A percentile compares a stretch with the other conserved stretches of the same genome.
phyloP scores from a whole-genome alignment of 352 stramenopile species.

The Pythium dissimile region DNA sequence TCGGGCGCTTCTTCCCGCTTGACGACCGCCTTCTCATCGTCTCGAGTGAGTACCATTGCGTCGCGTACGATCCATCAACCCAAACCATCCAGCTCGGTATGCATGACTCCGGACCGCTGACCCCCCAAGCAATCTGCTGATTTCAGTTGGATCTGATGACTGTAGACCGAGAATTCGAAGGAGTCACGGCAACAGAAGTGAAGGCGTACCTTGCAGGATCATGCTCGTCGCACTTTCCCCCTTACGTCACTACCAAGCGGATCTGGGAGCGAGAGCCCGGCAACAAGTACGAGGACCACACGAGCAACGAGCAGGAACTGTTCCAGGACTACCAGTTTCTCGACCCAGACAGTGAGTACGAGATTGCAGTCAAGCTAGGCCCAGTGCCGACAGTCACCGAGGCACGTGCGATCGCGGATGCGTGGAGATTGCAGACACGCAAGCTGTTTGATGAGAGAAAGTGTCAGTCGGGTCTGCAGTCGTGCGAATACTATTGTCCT shows the following conservation, averaged over 20 bases:
- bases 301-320: conserved; percentile 74
- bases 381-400: conserved; percentile 40
- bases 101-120: background rate
- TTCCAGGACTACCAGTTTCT: conserved; percentile 87
- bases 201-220: conserved; percentile 50
- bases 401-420: conserved; percentile 44
- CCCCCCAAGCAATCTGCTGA: too few species aligned
- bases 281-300: conserved; percentile 84
- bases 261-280: conserved; percentile 74
- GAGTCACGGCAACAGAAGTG: conserved; percentile 27
- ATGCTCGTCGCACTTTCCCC: conserved; percentile 40
- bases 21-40: conserved; percentile 59
- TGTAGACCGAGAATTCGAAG: conserved; percentile 67
- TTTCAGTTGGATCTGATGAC: background rate
- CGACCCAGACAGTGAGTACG: conserved; percentile 66
- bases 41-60: conserved; percentile 40
- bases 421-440: conserved; percentile 54
- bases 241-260: conserved; percentile 59
- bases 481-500: conserved; percentile 62
- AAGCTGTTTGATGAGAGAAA: conserved; percentile 46
- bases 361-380: conserved; percentile 73
- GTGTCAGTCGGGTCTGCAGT: conserved; percentile 44
- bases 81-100: conserved; percentile 35
- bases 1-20: conserved; percentile 56
- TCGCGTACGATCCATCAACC: conserved; percentile 34